Base-by-base conservation (phyloP, 1,284 basidiomycete genomes). In the Tilletia horrida region DNA sequence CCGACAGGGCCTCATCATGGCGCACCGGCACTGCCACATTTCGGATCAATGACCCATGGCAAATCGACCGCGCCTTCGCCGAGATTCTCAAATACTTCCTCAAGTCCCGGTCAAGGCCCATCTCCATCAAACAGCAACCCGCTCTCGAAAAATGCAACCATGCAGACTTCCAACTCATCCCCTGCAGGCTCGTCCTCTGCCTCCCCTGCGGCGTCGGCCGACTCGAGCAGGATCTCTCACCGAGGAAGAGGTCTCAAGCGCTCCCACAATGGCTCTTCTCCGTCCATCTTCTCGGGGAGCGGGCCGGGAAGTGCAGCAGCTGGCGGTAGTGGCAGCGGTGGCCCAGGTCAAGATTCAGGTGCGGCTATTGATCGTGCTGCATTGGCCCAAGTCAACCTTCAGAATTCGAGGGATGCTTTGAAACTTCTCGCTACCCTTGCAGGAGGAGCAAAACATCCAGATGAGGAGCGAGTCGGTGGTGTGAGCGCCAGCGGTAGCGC, bases 351-450 rank as follows among this genome's bases (percentile, higher is more conserved):
- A 48, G 18, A 48, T 18, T 35, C 55, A 14, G 55, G 29, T 7
- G 13, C 55, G 14, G 29, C 55, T 3, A 40, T 59, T n/a, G 55
- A 59, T 29, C 55, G 55, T 31, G 55, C 55, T 18, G 55, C 55
- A 9, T n/a, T 59, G 14, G 55, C 55, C 8, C 55, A 59, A 40
- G 55, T 59, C 29, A 59, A 29, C 16, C 55, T 59, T 0, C 55
- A 59, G 35, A 59, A 59, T 29, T 59, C 55, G 1, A 25, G 55
- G 14, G 55, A 59, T 35, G 55, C 55, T 16, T 29, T 59, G 13
- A 59, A 59, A 27, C 27, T 59, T 7, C 31, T 59, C 14, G 55
- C 55, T 8, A 59, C 55, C 11, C 31, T 59, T 1, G 55, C 55
- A 6, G 55, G 55, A 18, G 55, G 55, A 31, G 55, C 55, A 35